Evolutionary conservation across 2,329 filamentous ascomycete genomes (phyloP), one percentile per base, ranked within the genome.

Genomic region (Penicillium vulpinum): DNA sequence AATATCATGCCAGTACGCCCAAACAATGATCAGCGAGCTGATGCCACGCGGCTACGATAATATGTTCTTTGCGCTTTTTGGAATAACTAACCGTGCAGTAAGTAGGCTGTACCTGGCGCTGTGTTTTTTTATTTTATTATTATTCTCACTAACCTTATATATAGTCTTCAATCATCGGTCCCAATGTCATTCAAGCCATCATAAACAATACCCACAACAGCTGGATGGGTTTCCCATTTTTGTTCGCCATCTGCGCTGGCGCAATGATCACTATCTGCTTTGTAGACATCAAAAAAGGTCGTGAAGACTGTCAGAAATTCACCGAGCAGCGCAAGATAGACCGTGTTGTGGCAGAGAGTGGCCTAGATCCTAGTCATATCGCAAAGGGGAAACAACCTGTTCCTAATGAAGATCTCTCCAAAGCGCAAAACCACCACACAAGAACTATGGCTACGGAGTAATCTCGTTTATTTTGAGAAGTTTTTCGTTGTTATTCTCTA

Each of bases 1-100:
- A n/a, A 49, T 13, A 18, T 45, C 46, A 38, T 18, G 8, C 29
- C 53, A 74, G 63, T 78, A 77, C 56, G 67, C 75, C 13, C 75
- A 78, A 68, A 77, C 75, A 2, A 77, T 78, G 75, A 76, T 78
- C 55, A 76, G 73, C 44, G 75, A 78, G 39, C 67, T 78, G 15
- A 77, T 75, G 61, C 76, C 75, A 2, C 65, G 68, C 15, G 75
- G 75, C 15, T 78, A 76, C 45, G 75, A 78, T 54, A 77, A 77
- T 21, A 77, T 78, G 74, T 77, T 78, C 58, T 78, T 77, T 35
- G 74, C 74, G 2, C 62, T 78, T 3, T 77, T 78, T 54, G 75
- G 75, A 5, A 77, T 78, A 41, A 78, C 76, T 1, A 77, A 77
- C 56, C 73, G 75, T 15, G 74, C 74, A 31, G 75, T 77, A 64